These are phyloP conservation scores for Syzygium aromaticum DNA, from an alignment of 345 rosid genomes.

Conservation along the genomic window DNA sequence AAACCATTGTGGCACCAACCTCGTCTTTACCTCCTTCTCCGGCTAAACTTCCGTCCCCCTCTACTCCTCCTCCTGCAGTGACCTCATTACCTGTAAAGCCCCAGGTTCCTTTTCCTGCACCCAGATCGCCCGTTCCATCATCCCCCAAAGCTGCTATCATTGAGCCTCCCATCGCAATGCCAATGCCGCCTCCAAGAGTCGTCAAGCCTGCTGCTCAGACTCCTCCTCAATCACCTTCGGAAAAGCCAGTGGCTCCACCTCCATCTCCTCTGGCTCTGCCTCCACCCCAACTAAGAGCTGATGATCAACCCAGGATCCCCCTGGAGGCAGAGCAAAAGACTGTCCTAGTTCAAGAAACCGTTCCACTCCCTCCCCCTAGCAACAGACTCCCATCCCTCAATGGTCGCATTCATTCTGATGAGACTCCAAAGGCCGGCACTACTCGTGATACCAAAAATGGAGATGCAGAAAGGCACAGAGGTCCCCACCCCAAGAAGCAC, in stretches of 20 bases:
- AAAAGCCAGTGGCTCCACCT: slow-evolving; percentile 31
- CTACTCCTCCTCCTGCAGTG: background rate
- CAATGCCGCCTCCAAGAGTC: slow-evolving; percentile 10
- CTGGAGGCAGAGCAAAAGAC: slow-evolving; percentile 51
- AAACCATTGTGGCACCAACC: slow-evolving; percentile 9
- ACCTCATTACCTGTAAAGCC: slow-evolving; percentile 1
- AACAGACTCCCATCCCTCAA: background rate
- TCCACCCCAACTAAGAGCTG: slow-evolving; percentile 39
- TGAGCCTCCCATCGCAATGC: background rate
- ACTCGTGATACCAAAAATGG: slow-evolving; percentile 2
- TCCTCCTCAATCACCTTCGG: slow-evolving; percentile 34
- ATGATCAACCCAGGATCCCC: slow-evolving; percentile 29
- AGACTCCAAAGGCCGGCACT: slow-evolving; percentile 2
- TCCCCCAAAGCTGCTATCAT: background rate
- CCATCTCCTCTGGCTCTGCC: slow-evolving; percentile 79
- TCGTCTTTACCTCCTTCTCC: slow-evolving; percentile 23
- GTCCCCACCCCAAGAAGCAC: slow-evolving; percentile 17
- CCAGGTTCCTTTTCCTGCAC: background rate
- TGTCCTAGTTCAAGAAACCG: slow-evolving; percentile 43
- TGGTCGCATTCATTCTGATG: background rate
- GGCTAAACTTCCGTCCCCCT: background rate
- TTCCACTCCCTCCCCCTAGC: slow-evolving; percentile 12
- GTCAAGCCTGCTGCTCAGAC: slow-evolving; percentile 14
- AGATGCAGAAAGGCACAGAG: slow-evolving; percentile 7
- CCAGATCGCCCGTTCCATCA: background rate